Percentiles rank a stretch among this genome's conserved stretches.
These are phyloP conservation scores for Talaromyces verruculosus DNA, from an alignment of 2,329 filamentous ascomycete genomes.

Conservation along the genomic window DNA sequence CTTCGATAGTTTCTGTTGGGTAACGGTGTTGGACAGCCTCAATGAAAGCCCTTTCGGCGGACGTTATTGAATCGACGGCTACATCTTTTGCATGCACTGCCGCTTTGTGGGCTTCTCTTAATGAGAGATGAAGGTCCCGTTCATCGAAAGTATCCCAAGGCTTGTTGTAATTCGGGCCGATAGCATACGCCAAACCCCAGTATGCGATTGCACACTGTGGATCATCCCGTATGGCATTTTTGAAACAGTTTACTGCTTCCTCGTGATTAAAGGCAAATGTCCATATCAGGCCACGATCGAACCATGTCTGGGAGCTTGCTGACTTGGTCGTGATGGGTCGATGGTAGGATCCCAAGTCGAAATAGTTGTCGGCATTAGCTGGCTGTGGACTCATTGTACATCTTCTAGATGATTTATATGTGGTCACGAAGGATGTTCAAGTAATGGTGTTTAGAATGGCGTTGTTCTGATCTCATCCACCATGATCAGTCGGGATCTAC, in stretches of 20 bases:
- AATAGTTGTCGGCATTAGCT: conserved; percentile 29
- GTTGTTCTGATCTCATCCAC: background rate
- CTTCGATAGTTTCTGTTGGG: background rate
- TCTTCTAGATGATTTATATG: no score
- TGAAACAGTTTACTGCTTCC: conserved; percentile 59
- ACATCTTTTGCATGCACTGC: background rate
- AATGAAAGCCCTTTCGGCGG: conserved; percentile 12
- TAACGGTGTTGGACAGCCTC: conserved; percentile 12
- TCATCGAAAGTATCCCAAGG: conserved; percentile 51
- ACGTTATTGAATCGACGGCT: background rate
- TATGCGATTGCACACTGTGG: conserved; percentile 47
- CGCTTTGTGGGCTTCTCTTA: conserved; percentile 9
- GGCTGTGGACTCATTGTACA: background rate
- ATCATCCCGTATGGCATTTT: conserved; percentile 45
- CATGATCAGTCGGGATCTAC: background rate
- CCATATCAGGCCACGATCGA: conserved; percentile 71
- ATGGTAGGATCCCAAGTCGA: conserved; percentile 59
- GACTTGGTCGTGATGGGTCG: conserved; percentile 57
- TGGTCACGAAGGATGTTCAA: background rate
- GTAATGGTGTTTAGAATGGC: background rate
- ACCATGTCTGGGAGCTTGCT: conserved; percentile 62
- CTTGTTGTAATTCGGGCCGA: conserved; percentile 56
- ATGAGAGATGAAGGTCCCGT: background rate
- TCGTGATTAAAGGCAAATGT: conserved; percentile 75
- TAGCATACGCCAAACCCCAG: conserved; percentile 52